Evolutionary conservation across 352 stramenopile species (phyloP).

Genomic region (Phytophthora foliorum): DNA sequence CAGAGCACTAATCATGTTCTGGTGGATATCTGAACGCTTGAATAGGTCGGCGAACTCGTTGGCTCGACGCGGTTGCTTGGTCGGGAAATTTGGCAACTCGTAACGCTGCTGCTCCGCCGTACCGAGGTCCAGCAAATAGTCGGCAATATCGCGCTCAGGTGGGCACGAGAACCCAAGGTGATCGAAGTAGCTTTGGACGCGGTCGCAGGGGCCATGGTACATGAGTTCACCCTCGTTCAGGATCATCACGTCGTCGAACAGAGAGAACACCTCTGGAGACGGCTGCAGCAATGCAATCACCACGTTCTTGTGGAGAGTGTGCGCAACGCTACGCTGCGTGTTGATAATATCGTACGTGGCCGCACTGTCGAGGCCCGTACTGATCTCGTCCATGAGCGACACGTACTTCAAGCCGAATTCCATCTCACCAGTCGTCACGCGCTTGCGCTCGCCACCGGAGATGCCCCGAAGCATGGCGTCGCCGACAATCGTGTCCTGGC

Average conservation of each 20-base stretch:
- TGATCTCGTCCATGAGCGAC: slow-evolving; percentile 85
- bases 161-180: slow-evolving; percentile 45
- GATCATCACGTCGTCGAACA: slow-evolving; percentile 75
- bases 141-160: slow-evolving; percentile 34
- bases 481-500: slow-evolving; percentile 66
- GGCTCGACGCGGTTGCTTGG: not conserved
- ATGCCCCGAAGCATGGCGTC: slow-evolving; percentile 69
- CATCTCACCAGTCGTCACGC: slow-evolving; percentile 93
- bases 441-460: slow-evolving; percentile 92
- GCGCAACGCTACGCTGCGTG: slow-evolving; percentile 55
- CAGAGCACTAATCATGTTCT: not conserved
- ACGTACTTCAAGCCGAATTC: slow-evolving; percentile 84
- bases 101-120: not conserved
- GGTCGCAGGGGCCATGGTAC: slow-evolving; percentile 61
- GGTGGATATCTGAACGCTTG: not conserved
- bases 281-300: slow-evolving; percentile 87
- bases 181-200: slow-evolving; percentile 47
- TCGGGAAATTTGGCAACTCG: not conserved
- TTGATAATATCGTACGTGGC: slow-evolving; percentile 71
- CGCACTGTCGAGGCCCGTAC: slow-evolving; percentile 63
- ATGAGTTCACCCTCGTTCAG: slow-evolving; percentile 89
- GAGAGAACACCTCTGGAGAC: slow-evolving; percentile 88
- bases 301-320: slow-evolving; percentile 53
- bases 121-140: slow-evolving; percentile 30
- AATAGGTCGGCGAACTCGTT: not conserved